Evolutionary conservation across 495 filamentous ascomycete genomes (phyloP), one percentile per base, ranked within the genome.

Genomic region (Xanthoparmelia taractica): DNA sequence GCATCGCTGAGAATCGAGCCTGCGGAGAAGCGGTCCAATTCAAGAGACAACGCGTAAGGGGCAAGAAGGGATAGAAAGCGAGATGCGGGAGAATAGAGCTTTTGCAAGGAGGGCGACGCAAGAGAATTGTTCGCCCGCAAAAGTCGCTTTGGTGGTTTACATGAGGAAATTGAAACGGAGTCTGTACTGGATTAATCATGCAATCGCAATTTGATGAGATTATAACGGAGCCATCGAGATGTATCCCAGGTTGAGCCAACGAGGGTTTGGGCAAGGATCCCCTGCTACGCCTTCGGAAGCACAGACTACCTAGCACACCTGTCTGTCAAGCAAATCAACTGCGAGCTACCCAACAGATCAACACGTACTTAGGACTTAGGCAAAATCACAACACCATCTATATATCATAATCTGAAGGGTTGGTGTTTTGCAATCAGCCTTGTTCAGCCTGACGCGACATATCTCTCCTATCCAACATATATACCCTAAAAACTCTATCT

Each of bases 41-140:
- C 61, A 23, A 57, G 43, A 60, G 52, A 56, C 67, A 69, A 67
- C 65, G 67, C 67, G 56, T 66, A 67, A 45, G 20, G 58, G 5
- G 58, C 29, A 29, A 61, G 40, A 67, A 64, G 62, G 65, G 67
- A 69, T 64, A 23, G 37, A 25, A 61, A 63, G 60, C 59, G 61
- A 62, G 41, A 41, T 41, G 63, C 45, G 40, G 38, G 54, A 45
- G 33, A 47, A 29, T 43, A 27, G 36, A 40, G 29, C n/a, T n/a
- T 61, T 27, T 37, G 4, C 29, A 23, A 50, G 43, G 40, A 41
- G 34, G 34, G 56, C 38, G 55, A 52, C 20, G 23, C 40, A 50
- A 31, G 55, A 54, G 55, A 59, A 25, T 47, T 15, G 45, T 58
- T 63, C 54, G 56, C 61, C 43, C 40, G 61, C 61, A 41, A 63